Evolutionary conservation across 306 rosid genomes (phyloP).

Genomic region (Prunus dulcis): DNA sequence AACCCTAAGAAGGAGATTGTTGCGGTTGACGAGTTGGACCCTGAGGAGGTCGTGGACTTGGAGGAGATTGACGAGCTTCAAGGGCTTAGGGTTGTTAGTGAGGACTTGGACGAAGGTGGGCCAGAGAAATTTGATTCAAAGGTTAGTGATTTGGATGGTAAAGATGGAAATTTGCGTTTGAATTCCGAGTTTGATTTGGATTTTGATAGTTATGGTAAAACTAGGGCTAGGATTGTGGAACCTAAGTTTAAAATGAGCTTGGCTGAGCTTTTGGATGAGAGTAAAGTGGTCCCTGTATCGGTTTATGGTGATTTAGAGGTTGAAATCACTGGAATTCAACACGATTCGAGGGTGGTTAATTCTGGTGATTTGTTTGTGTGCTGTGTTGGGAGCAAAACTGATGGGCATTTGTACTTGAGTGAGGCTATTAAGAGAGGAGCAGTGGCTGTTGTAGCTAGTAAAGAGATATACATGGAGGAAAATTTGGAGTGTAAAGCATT

Average conservation of each 20-base stretch:
- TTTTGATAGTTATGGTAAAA: conserved; percentile 73
- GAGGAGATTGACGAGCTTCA: conserved; percentile 73
- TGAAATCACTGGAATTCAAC: conserved; percentile 90
- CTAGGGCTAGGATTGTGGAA: conserved; percentile 70
- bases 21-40: conserved; percentile 54
- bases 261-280: conserved; percentile 93
- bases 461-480: conserved; percentile 88
- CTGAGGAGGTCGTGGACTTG: conserved; percentile 71
- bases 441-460: conserved; percentile 83
- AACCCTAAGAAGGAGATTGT: conserved; percentile 56
- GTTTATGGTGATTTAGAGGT: conserved; percentile 84
- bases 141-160: conserved; percentile 24
- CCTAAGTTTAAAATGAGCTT: conserved; percentile 79
- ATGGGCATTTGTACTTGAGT: conserved; percentile 65
- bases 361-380: conserved; percentile 84
- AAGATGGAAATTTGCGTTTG: conserved; percentile 28
- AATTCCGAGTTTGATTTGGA: conserved; percentile 67
- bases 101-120: conserved; percentile 31
- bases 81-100: conserved; percentile 40
- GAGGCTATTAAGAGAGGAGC: conserved; percentile 98
- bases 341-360: conserved; percentile 68
- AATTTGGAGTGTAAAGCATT: conserved; percentile 85
- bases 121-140: conserved; percentile 26
- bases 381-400: conserved; percentile 60
- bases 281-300: conserved; percentile 82